Conservation (phyloP, 1,284 basidiomycete genomes). For the Coniferiporia sulphurascens region DNA sequence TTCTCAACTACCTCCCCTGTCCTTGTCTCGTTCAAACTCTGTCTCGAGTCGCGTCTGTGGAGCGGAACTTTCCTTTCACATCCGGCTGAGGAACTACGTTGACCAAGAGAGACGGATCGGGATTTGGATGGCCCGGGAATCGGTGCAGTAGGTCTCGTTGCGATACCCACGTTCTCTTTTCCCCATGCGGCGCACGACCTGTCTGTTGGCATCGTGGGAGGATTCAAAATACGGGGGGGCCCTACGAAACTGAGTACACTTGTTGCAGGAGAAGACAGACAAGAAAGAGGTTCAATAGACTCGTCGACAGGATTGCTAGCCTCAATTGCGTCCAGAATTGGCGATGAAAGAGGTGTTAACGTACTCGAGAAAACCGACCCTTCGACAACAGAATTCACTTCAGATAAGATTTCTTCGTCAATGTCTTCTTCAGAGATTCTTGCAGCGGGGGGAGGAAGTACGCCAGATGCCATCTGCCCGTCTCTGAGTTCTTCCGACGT, state of each 20-base stretch:
- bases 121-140: constrained; percentile 8
- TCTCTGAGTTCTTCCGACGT: neutral
- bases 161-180: neutral
- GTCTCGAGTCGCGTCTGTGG: neutral
- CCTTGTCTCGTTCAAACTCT: neutral
- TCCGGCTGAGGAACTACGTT: neutral
- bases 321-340: neutral
- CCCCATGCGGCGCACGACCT: neutral
- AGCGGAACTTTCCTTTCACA: neutral
- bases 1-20: neutral
- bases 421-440: neutral
- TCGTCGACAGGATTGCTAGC: neutral
- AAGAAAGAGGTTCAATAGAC: neutral
- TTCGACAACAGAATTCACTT: neutral
- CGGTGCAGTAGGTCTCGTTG: neutral
- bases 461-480: neutral
- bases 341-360: constrained; percentile 16
- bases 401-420: neutral
- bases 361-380: neutral
- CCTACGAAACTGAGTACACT: neutral
- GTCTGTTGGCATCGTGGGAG: neutral
- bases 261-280: neutral
- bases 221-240: neutral
- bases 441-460: neutral
- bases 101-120: neutral